Percentiles rank a stretch among this genome's conserved stretches.
Evolutionary conservation across 2,329 filamentous ascomycete genomes (phyloP).

Genomic region (Colletotrichum somersetense): DNA sequence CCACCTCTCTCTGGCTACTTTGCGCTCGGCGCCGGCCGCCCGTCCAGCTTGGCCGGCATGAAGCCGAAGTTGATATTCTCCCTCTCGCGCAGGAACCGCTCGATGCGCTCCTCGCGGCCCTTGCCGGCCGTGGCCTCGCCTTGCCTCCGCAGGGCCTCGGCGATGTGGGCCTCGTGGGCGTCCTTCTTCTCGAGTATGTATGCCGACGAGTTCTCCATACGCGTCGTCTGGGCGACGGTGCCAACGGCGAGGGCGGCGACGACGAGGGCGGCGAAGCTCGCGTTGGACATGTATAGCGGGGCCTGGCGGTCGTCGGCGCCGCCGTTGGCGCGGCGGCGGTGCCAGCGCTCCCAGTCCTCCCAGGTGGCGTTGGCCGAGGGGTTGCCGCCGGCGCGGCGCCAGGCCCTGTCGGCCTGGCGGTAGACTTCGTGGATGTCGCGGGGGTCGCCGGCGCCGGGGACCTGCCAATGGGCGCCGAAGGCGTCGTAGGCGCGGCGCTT

Average conservation of each 20-base stretch:
- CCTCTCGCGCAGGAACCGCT: constrained; percentile 81
- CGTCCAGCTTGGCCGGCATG: constrained; percentile 43
- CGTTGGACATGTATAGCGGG: constrained; percentile 80
- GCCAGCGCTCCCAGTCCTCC: constrained; percentile 96
- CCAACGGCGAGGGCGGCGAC: constrained; percentile 74
- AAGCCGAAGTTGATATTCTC: constrained; percentile 62
- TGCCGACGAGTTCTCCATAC: constrained; percentile 73
- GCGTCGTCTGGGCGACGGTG: constrained; percentile 77
- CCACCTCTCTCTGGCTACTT: constrained; percentile 5
- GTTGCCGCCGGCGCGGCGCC: constrained; percentile 62
- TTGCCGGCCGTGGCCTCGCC: constrained; percentile 65
- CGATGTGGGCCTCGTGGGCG: constrained; percentile 75
- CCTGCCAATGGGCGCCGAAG: constrained; percentile 82
- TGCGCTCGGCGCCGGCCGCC: constrained; percentile 5
- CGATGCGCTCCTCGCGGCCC: constrained; percentile 75
- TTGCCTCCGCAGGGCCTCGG: constrained; percentile 67
- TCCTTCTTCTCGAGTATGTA: constrained; percentile 76
- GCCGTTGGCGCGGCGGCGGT: constrained; percentile 64
- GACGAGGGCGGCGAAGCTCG: constrained; percentile 81
- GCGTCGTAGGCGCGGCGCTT: constrained; percentile 87
- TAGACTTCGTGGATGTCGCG: constrained; percentile 50
- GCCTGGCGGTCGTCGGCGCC: constrained; percentile 60
- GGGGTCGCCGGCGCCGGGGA: constrained; percentile 57
- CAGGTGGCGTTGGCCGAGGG: constrained; percentile 85
- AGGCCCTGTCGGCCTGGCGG: constrained; percentile 59